Base-by-base conservation (phyloP, 768 basidiomycete genomes). In the Leccinellum rugosiceps region DNA sequence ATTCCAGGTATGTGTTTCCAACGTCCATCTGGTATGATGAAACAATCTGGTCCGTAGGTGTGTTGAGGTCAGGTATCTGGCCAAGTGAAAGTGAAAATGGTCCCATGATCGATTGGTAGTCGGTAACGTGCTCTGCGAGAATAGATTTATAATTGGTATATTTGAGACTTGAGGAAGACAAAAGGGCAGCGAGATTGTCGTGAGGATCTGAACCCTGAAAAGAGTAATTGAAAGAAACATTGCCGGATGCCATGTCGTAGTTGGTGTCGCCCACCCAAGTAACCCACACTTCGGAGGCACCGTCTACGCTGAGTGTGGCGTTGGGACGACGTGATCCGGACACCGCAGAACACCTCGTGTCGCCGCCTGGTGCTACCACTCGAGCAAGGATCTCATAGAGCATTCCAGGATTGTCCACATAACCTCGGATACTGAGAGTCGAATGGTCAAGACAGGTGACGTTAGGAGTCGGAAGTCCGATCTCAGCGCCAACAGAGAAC, bases 211-310 rank as follows among this genome's bases (percentile, higher is more conserved):
- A 53, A 6, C 87, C 87, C 30, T 74, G 68, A 78, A 91, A 91
- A 3, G 86, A 79, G 64, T 84, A 90, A 44, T 73, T 68, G 65
- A 77, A 77, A 14, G 77, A 77, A 4, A 72, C 74, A 59, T 82
- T 78, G 30, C 88, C 88, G 1, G 87, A 83, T 59, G 80, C 69
- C 69, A 83, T 81, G 58, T 82, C 75, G 66, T 85, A 90, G 48
- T 89, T 79, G 15, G 89, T 90, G 28, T 78, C 86, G n/a, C 87
- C 88, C 17, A 84, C 81, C 87, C 87, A 90, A 7, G 82, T 80
- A 61, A 89, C 71, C 85, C 83, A 87, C 0, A 83, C 77, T 57
- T 85, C 83, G 2, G 73, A 72, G 26, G 80, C 75, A 19, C 74
- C 69, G 7, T 66, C 68, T 14, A 90, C 75, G 31, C 70, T 71